These are phyloP conservation scores for Myochromella boudieri DNA, from an alignment of 768 basidiomycete species.

Conservation along the genomic window DNA sequence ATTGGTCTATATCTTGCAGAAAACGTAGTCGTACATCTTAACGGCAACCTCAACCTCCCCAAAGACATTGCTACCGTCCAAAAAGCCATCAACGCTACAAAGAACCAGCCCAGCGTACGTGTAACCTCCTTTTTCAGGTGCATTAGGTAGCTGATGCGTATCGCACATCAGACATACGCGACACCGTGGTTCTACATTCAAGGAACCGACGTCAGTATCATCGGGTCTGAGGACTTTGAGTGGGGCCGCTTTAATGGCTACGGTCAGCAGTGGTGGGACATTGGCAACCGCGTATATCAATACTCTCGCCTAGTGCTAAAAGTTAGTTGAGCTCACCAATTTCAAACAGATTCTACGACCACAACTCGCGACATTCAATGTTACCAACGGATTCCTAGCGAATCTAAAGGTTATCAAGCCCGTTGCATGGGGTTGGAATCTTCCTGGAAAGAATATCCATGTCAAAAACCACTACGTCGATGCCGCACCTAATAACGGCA, in stretches of 20 bases:
- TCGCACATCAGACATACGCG: slow-evolving; percentile 32
- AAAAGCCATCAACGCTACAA: slow-evolving; percentile 33
- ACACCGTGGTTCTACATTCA: slow-evolving; percentile 47
- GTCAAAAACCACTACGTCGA: slow-evolving; percentile 41
- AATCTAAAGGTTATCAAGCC: slow-evolving; percentile 47
- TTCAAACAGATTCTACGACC: slow-evolving; percentile 37
- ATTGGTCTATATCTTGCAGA: slow-evolving; percentile 18
- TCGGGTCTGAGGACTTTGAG: slow-evolving; percentile 37
- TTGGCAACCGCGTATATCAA: slow-evolving; percentile 37
- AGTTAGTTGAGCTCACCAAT: neutral
- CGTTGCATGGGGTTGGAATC: slow-evolving; percentile 48
- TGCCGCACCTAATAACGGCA: slow-evolving; percentile 38
- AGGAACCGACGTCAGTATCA: slow-evolving; percentile 38
- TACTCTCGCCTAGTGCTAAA: neutral
- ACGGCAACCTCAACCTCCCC: slow-evolving; percentile 45
- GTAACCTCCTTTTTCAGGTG: neutral
- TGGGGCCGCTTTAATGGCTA: slow-evolving; percentile 45
- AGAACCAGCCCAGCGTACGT: slow-evolving; percentile 37
- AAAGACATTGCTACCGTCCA: slow-evolving; percentile 43
- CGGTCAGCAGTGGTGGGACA: slow-evolving; percentile 53
- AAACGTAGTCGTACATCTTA: slow-evolving; percentile 40
- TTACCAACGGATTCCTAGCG: slow-evolving; percentile 36
- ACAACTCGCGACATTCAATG: slow-evolving; percentile 48
- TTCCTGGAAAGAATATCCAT: slow-evolving; percentile 37
- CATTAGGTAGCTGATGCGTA: neutral